Conservation (phyloP, 192 early-diverging fungal genomes). For the Gaertneriomyces semiglobifer region DNA sequence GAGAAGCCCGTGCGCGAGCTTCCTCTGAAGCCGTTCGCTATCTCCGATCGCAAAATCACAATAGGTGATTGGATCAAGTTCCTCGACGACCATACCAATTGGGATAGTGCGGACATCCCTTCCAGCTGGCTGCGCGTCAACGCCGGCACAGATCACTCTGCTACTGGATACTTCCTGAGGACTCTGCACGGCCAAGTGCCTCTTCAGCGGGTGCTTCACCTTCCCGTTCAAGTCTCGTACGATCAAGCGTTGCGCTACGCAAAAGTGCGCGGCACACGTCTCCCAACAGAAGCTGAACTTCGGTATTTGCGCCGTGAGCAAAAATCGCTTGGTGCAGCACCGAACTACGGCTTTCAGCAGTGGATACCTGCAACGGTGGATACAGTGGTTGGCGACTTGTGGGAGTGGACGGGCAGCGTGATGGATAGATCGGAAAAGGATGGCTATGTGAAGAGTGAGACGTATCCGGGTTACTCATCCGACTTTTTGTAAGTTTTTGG, state of each 20-base stretch:
- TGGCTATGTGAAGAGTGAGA: slow-evolving; percentile 51
- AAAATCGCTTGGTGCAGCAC: slow-evolving; percentile 26
- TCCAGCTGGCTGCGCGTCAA: slow-evolving; percentile 49
- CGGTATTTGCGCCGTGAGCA: slow-evolving; percentile 30
- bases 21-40: slow-evolving; percentile 48
- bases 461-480: slow-evolving; percentile 86
- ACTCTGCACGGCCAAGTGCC: slow-evolving; percentile 67
- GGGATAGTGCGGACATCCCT: slow-evolving; percentile 40
- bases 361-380: slow-evolving; percentile 62
- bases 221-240: slow-evolving; percentile 71
- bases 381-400: slow-evolving; percentile 40
- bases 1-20: slow-evolving; percentile 60
- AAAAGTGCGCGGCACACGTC: slow-evolving; percentile 46
- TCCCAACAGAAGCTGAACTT: slow-evolving; percentile 79
- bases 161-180: slow-evolving; percentile 44
- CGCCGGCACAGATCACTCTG: not conserved
- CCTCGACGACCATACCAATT: slow-evolving; percentile 28
- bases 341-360: slow-evolving; percentile 64
- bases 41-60: slow-evolving; percentile 78
- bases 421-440: slow-evolving; percentile 46
- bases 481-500: slow-evolving; percentile 73
- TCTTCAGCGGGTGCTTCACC: slow-evolving; percentile 47
- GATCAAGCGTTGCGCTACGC: slow-evolving; percentile 72
- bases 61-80: slow-evolving; percentile 71
- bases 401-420: slow-evolving; percentile 79